Base-by-base conservation (phyloP, 306 rosid genomes). In the Casuarina glauca region DNA sequence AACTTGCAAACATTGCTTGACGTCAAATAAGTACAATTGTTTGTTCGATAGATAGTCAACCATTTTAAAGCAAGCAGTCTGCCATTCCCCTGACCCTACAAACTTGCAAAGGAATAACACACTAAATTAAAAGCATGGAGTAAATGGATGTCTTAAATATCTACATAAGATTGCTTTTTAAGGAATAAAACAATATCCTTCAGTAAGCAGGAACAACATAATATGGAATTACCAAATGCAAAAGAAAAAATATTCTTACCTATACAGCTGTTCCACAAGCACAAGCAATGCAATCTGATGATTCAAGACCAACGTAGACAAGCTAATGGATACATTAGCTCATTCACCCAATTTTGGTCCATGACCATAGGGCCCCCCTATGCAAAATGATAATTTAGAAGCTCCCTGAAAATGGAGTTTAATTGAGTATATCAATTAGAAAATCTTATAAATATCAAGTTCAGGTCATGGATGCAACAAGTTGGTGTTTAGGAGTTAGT, bases 351-450 rank as follows among this genome's bases (percentile, higher is more conserved):
- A 73, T 81, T 81, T 86, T 52, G 73, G 88, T 67, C 98, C 98
- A 86, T 92, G 97, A 44, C 98, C 97, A 75, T 94, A 94, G 20
- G 98, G 97, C 54, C 97, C 98, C 44, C 98, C 98, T 16, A 92
- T 84, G 72, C 97, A 94, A 80, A 94, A 90, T 12, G 87, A 87
- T 80, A 94, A 78, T 80, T 92, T 89, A 62, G 92, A 87, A 80
- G 97, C 97, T 75, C 98, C 97, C 97, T 92, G 13, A 51, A 72
- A 62, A 16, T 50, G 69, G 66, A 66, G 46, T 43, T 17, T 36
- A 19, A 15, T 15, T 17, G n/a, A 9, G 69, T 52, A 32, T 19
- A 60, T 41, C 46, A 63, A 32, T 51, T 52, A 75, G 69, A 68
- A 41, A 26, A 49, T 52, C 46, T 13, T 49, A 77, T n/a, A 62